These are phyloP conservation scores for Coemansia sp. DNA, from an alignment of 371 early-diverging fungal species.

Conservation along the genomic window DNA sequence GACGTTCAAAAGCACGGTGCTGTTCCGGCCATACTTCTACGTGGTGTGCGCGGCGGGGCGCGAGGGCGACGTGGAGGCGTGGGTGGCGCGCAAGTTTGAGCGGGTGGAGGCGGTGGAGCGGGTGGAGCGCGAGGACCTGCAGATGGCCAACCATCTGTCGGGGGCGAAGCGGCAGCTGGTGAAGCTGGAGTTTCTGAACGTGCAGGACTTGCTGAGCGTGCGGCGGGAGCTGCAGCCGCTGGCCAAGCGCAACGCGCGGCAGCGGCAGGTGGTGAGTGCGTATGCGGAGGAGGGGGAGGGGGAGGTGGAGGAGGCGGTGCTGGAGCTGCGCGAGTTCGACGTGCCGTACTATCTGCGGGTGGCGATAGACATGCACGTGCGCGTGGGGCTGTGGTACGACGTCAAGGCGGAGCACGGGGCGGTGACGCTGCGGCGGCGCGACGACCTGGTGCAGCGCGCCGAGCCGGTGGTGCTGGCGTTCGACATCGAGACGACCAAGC, in stretches of 20 bases:
- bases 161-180: conserved; percentile 73
- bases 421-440: conserved; percentile 64
- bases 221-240: conserved; percentile 72
- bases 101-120: conserved; percentile 64
- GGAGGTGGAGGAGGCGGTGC: conserved; percentile 58
- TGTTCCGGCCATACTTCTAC: conserved; percentile 89
- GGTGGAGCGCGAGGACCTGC: conserved; percentile 82
- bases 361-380: conserved; percentile 90
- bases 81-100: conserved; percentile 74
- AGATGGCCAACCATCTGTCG: conserved; percentile 88
- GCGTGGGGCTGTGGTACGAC: conserved; percentile 97
- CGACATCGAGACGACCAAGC: conserved; percentile 99
- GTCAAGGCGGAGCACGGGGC: conserved; percentile 59
- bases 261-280: conserved; percentile 60
- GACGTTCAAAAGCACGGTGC: conserved; percentile 83
- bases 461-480: conserved; percentile 97
- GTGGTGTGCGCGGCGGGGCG: conserved; percentile 73
- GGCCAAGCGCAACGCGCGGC: conserved; percentile 67
- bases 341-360: conserved; percentile 91
- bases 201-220: conserved; percentile 74
- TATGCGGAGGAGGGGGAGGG: conserved; percentile 50
- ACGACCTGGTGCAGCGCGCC: conserved; percentile 92
- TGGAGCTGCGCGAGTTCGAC: conserved; percentile 94
- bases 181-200: conserved; percentile 82
- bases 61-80: conserved; percentile 87